A percentile compares a stretch with the other conserved stretches of the same genome.
Evolutionary conservation across 768 basidiomycete genomes (phyloP).

Genomic region (Lactarius deliciosus): DNA sequence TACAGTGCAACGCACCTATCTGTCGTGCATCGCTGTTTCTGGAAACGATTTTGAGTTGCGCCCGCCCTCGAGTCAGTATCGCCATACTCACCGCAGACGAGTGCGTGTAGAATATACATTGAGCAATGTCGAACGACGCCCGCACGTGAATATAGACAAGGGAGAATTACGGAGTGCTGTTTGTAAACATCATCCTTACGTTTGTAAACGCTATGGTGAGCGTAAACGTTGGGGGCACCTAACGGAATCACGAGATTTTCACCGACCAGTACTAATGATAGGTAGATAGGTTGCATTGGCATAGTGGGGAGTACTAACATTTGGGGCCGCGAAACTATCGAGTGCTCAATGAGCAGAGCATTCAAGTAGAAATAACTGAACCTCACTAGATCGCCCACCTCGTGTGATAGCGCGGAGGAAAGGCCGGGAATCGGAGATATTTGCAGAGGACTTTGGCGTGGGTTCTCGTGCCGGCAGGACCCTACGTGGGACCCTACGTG

Average conservation of each 20-base stretch:
- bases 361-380: constrained; percentile 9
- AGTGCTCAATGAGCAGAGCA: not conserved
- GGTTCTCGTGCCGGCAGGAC: not conserved
- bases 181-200: constrained; percentile 14
- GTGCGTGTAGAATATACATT: not conserved
- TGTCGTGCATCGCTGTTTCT: constrained; percentile 4
- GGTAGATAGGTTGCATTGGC: constrained; percentile 8
- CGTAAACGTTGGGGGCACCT: constrained; percentile 32
- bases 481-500: not conserved
- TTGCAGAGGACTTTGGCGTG: constrained; percentile 1
- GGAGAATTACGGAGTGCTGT: not conserved
- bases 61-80: not conserved
- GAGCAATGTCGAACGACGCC: constrained; percentile 1
- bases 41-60: not conserved
- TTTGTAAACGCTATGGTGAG: constrained; percentile 27
- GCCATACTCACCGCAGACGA: constrained; percentile 5
- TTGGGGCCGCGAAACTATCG: constrained; percentile 1
- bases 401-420: not conserved
- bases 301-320: constrained; percentile 10
- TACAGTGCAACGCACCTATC: not conserved
- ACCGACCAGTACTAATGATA: constrained; percentile 8
- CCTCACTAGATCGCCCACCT: not conserved
- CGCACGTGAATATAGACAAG: constrained; percentile 15
- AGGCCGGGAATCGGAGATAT: not conserved
- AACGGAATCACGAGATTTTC: constrained; percentile 15